Evolutionary conservation across 495 filamentous ascomycete genomes (phyloP).

Genomic region (Letharia columbiana): DNA sequence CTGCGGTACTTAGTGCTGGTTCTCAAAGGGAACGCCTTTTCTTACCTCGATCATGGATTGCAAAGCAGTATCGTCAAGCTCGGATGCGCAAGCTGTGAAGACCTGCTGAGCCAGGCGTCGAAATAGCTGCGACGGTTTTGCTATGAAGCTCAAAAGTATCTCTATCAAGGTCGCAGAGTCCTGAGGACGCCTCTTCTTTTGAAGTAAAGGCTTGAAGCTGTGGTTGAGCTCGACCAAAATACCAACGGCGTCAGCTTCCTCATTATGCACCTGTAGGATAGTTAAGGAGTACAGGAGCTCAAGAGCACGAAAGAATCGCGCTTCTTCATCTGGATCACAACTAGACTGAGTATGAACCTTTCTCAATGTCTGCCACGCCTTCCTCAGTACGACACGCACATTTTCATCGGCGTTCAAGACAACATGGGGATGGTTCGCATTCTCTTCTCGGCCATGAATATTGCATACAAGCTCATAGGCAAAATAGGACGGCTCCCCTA

Average conservation of each 20-base stretch:
- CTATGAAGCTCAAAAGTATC: conserved; percentile 76
- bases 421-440: conserved; percentile 27
- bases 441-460: conserved; percentile 39
- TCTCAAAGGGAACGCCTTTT: conserved; percentile 17
- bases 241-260: conserved; percentile 69
- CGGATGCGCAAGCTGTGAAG: conserved; percentile 65
- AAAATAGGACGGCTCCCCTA: conserved; percentile 39
- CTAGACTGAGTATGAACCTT: conserved; percentile 41
- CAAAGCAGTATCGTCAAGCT: conserved; percentile 62
- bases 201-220: conserved; percentile 44
- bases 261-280: conserved; percentile 81
- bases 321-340: neutral
- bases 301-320: conserved; percentile 38
- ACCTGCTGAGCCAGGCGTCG: conserved; percentile 80
- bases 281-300: conserved; percentile 81
- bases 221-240: conserved; percentile 68
- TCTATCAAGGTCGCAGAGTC: conserved; percentile 73
- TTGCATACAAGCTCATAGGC: conserved; percentile 45
- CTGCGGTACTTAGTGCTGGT: conserved; percentile 28
- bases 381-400: conserved; percentile 48
- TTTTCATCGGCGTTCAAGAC: conserved; percentile 56
- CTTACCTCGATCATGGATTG: conserved; percentile 51
- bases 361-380: conserved; percentile 56
- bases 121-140: conserved; percentile 76
- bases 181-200: conserved; percentile 48